Evolutionary conservation across 2,329 filamentous ascomycete species (phyloP).

Genomic region (Calycina marina): DNA sequence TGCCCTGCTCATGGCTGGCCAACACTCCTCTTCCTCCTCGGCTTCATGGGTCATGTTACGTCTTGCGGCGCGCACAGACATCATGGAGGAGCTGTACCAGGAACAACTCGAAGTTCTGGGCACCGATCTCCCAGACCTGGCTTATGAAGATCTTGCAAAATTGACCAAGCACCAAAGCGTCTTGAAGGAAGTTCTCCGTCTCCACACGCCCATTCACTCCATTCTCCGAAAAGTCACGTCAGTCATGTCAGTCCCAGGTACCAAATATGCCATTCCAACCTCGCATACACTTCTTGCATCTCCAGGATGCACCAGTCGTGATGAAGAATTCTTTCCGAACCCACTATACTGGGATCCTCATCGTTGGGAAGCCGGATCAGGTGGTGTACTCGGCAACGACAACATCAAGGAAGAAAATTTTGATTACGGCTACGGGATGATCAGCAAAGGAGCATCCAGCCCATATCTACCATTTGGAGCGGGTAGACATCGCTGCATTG

Average conservation of each 20-base stretch:
- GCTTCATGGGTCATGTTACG: constrained; percentile 75
- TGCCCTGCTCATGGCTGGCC: constrained; percentile 79
- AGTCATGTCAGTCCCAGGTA: constrained; percentile 71
- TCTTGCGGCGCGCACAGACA: constrained; percentile 61
- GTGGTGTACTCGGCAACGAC: constrained; percentile 35
- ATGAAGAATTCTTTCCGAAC: constrained; percentile 65
- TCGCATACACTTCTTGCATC: constrained; percentile 72
- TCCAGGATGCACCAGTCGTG: constrained; percentile 64
- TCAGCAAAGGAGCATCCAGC: constrained; percentile 78
- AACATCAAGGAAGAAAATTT: constrained; percentile 54
- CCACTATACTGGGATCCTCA: constrained; percentile 78
- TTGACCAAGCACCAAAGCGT: constrained; percentile 72
- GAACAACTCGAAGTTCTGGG: constrained; percentile 69
- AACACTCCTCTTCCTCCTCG: constrained; percentile 77
- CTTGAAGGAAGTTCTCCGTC: constrained; percentile 80
- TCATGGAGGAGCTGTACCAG: constrained; percentile 67
- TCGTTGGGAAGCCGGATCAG: constrained; percentile 63
- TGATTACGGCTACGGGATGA: constrained; percentile 86
- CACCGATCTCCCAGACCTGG: constrained; percentile 56
- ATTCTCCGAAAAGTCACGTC: constrained; percentile 87
- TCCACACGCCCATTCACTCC: constrained; percentile 88
- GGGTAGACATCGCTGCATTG: constrained; percentile 85
- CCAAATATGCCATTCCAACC: constrained; percentile 68
- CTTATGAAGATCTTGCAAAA: constrained; percentile 63
- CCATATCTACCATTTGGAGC: constrained; percentile 93